Conservation (phyloP, 2,329 filamentous ascomycete genomes). For the Elsinoe arachidis region DNA sequence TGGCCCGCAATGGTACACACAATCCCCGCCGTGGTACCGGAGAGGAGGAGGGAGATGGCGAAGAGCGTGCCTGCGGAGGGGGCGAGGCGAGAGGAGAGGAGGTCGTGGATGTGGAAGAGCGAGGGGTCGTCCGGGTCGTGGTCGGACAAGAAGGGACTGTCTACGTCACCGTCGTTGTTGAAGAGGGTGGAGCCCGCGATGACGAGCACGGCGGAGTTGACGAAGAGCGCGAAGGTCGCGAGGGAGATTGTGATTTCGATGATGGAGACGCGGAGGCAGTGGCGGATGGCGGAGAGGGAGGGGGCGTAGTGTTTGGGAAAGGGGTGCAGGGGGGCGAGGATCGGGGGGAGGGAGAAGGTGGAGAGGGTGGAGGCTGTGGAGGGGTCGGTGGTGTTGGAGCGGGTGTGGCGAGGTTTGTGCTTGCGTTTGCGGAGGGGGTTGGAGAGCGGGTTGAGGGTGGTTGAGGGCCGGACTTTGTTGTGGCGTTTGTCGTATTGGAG, state of each 20-base stretch:
- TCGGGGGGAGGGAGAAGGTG: constrained; percentile 19
- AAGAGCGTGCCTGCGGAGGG: constrained; percentile 76
- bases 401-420: constrained; percentile 31
- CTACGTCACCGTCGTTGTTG: neutral
- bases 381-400: constrained; percentile 13
- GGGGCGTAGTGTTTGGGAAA: constrained; percentile 41
- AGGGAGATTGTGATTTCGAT: constrained; percentile 35
- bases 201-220: constrained; percentile 29
- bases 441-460: neutral
- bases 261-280: constrained; percentile 60
- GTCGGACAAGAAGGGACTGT: constrained; percentile 36
- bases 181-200: constrained; percentile 52
- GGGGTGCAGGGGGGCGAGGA: constrained; percentile 19
- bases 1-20: constrained; percentile 85
- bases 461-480: constrained; percentile 1
- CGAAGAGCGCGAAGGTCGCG: constrained; percentile 26
- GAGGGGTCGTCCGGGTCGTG: constrained; percentile 50
- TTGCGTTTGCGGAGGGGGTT: constrained; percentile 32
- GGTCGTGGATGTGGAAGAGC: constrained; percentile 71
- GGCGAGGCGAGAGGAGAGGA: constrained; percentile 61
- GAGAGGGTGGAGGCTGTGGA: constrained; percentile 13
- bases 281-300: constrained; percentile 60
- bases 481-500: constrained; percentile 48
- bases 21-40: constrained; percentile 72
- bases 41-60: constrained; percentile 69